These are phyloP conservation scores for Neofusicoccum parvum DNA, from an alignment of 2,329 filamentous ascomycete species.

Conservation along the genomic window DNA sequence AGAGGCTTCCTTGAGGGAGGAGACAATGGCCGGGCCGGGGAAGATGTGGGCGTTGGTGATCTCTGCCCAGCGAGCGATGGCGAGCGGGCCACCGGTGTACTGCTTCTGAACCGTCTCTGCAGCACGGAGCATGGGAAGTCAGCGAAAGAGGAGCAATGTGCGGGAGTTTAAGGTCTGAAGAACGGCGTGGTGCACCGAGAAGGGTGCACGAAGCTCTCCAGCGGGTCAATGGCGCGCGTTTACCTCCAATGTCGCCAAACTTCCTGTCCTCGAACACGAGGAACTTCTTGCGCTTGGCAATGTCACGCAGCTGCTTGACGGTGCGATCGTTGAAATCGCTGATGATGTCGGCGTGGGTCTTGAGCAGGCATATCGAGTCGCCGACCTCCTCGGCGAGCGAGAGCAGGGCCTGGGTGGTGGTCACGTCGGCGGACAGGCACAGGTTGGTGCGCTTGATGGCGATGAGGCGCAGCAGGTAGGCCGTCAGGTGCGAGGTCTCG, in stretches of 20 bases:
- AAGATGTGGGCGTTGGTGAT: slow-evolving; percentile 57
- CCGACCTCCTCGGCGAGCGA: slow-evolving; percentile 60
- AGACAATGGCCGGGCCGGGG: slow-evolving; percentile 55
- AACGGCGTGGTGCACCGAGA: too few relatives aligned
- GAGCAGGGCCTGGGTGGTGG: slow-evolving; percentile 57
- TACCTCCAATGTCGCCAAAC: slow-evolving; percentile 60
- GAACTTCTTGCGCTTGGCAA: slow-evolving; percentile 53
- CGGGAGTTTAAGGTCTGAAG: too few relatives aligned
- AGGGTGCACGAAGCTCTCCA: neutral
- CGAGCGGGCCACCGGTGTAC: slow-evolving; percentile 54
- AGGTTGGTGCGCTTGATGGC: slow-evolving; percentile 55
- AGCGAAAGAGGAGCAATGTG: slow-evolving; percentile 21
- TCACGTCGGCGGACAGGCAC: slow-evolving; percentile 60
- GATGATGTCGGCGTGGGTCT: slow-evolving; percentile 65
- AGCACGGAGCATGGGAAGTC: slow-evolving; percentile 12
- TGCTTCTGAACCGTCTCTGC: slow-evolving; percentile 58
- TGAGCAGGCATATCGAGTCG: slow-evolving; percentile 62
- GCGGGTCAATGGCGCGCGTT: slow-evolving; percentile 21
- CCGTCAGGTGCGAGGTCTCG: slow-evolving; percentile 47
- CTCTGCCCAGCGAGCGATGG: slow-evolving; percentile 55
- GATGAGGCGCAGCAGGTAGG: slow-evolving; percentile 53
- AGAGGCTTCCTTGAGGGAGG: slow-evolving; percentile 53
- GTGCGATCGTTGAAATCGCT: slow-evolving; percentile 62
- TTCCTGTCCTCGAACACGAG: slow-evolving; percentile 59
- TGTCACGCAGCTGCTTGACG: slow-evolving; percentile 50